Base-by-base conservation (phyloP, 1,284 basidiomycete genomes). In the Rhodotorula sp. region DNA sequence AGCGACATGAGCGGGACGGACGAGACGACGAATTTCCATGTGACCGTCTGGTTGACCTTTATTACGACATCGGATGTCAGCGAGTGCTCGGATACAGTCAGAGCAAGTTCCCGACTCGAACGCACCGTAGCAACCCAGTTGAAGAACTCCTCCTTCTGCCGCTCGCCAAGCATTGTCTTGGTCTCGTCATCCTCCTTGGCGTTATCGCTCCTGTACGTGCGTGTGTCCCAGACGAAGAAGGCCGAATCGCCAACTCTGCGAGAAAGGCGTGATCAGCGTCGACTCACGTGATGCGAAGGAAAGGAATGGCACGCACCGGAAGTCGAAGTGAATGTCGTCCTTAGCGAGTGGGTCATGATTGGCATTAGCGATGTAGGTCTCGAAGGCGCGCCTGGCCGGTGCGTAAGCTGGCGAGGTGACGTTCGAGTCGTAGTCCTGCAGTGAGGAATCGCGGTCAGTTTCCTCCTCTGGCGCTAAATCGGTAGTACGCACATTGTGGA, bases 211-310 rank as follows among this genome's bases (percentile, higher is more conserved):
- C 90, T 85, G 77, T 90, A 86, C 22, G 85, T 83, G 20, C 89
- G 84, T 10, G 88, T 89, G 80, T 92, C 90, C 82, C 89, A 81
- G 34, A 91, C 89, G 80, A 92, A 92, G 80, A 90, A 92, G 0
- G 88, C 88, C 4, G 83, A 82, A 75, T 90, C 88, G 1, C 86
- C 88, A n/a, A 70, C 58, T 16, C 68, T 70, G 57, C 34, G 31
- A 10, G 30, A 18, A 15, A 34, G n/a, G 13, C 22, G n/a, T 16
- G 15, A 24, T 34, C 2, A 64, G 54, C 24, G 6, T 13, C 2
- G 4, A 18, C 9, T 44, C 24, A 30, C 9, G 24, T 2, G 28
- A 11, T 26, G 16, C 9, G 6, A 28, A 6, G 24, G 20, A 34
- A 15, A 10, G 22, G 30, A 20, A 22, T 4, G 10, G 18, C 16